phyloP scores from a whole-genome alignment of 2,329 filamentous ascomycete species.

The Fulvia fulva region DNA sequence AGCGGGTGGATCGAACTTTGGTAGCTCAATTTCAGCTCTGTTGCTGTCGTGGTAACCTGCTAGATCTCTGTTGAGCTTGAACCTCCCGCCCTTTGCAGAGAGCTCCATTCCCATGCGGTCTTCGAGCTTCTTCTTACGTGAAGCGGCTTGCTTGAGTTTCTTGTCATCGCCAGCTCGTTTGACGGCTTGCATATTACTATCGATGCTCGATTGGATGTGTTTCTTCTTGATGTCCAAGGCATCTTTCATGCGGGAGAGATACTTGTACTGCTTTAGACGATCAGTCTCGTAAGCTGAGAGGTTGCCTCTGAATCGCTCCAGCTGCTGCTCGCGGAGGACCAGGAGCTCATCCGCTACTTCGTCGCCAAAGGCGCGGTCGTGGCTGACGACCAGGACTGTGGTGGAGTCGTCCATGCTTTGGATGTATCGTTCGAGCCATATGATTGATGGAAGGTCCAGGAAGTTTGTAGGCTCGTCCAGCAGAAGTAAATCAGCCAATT shows the following conservation, averaged over 20 bases:
- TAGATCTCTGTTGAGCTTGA: conserved; percentile 76
- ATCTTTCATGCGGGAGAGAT: conserved; percentile 72
- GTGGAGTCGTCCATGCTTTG: conserved; percentile 50
- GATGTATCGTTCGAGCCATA: conserved; percentile 78
- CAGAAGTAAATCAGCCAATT: conserved; percentile 72
- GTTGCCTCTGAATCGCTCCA: conserved; percentile 73
- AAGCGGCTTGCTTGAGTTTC: conserved; percentile 80
- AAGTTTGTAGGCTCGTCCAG: conserved; percentile 88
- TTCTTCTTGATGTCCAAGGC: conserved; percentile 76
- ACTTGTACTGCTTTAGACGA: conserved; percentile 37
- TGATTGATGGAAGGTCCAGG: conserved; percentile 74
- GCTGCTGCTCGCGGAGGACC: conserved; percentile 66
- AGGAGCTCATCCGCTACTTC: conserved; percentile 72
- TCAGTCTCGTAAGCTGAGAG: conserved; percentile 69
- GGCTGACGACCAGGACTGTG: conserved; percentile 75
- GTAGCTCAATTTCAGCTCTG: conserved; percentile 68
- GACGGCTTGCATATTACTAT: conserved; percentile 69
- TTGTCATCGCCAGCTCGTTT: conserved; percentile 78
- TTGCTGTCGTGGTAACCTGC: conserved; percentile 52
- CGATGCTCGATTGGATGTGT: conserved; percentile 75
- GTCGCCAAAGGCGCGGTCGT: conserved; percentile 78
- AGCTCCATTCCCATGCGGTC: conserved; percentile 75
- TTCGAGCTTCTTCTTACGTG: conserved; percentile 78
- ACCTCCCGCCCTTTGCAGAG: conserved; percentile 65
- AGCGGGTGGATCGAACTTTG: conserved; percentile 54